Evolutionary conservation across 371 early-diverging fungal species (phyloP), one percentile per base, ranked within the genome.

Genomic region (Batkoa obscura): DNA sequence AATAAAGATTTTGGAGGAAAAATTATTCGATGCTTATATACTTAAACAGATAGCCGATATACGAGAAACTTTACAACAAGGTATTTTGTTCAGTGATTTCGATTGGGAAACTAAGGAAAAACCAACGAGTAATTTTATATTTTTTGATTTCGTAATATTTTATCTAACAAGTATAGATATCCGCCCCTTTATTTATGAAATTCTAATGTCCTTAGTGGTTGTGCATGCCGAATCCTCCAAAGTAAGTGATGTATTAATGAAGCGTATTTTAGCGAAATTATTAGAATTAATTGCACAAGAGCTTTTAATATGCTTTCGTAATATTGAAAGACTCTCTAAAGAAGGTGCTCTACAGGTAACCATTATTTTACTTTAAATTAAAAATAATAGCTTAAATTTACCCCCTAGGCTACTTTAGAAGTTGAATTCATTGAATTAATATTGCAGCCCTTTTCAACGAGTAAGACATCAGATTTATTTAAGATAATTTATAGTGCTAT

Each of bases 281-380:
- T 61, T 86, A 2, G 76, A 74, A 17, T 66, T 67, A 32, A 76
- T 90, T 68, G 80, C 83, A 0, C 81, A 75, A 56, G 84, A 86
- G 57, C 72, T 91, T 59, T 65, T 90, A 31, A 74, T 75, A 54
- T 72, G 80, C 50, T 86, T 87, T 59, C 74, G 88, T 31, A 66
- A 74, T 49, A 78, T 92, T 3, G 90, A 90, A 54, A 62, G 74
- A 42, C 90, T 90, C 62, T 87, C 90, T 52, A 80, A 78, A 65
- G 86, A 82, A 2, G 95, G 94, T 9, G 84, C 90, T 79, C 68
- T 94, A 47, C 95, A 92, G 72, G n/a, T n/a, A n/a, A n/a, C n/a
- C 79, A 72, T 43, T 31, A 12, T 17, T 5, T 64, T 2, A 30
- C n/a, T 50, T 47, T 37, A 34, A 50, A 45, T 56, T 31, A n/a